A percentile compares a stretch with the other conserved stretches of the same genome.
These are phyloP conservation scores for Trametes gibbosa DNA, from an alignment of 768 basidiomycete species.

Conservation along the genomic window DNA sequence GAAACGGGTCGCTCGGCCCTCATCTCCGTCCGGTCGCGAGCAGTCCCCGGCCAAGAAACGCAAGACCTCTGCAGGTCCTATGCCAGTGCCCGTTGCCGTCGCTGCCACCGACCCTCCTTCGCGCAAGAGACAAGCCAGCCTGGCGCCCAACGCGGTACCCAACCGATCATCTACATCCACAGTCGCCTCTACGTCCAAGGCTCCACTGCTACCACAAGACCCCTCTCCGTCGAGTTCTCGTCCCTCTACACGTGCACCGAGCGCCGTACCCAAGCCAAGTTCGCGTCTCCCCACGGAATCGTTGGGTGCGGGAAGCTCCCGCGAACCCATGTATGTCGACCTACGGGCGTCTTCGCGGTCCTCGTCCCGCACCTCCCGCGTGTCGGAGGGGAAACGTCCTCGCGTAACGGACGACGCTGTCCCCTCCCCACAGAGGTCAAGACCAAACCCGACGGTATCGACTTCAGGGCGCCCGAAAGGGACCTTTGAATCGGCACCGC, in stretches of 20 bases:
- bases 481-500: too few species aligned
- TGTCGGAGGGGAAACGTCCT: not conserved
- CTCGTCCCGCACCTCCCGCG: constrained; percentile 9
- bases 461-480: too few species aligned
- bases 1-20: not conserved
- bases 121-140: not conserved
- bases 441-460: too few species aligned
- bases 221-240: not conserved
- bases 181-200: too few species aligned
- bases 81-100: not conserved
- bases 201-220: not conserved
- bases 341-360: constrained; percentile 1
- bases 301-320: not conserved
- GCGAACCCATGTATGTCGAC: not conserved
- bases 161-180: not conserved
- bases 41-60: constrained; percentile 12
- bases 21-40: not conserved
- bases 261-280: not conserved
- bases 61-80: not conserved
- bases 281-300: not conserved
- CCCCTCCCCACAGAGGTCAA: not conserved
- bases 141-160: not conserved
- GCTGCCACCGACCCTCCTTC: not conserved
- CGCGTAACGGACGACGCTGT: not conserved
- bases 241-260: not conserved